Percentiles rank a stretch among this genome's conserved stretches.
Evolutionary conservation across 1,284 basidiomycete genomes (phyloP).

Genomic region (Ustilago loliicola): DNA sequence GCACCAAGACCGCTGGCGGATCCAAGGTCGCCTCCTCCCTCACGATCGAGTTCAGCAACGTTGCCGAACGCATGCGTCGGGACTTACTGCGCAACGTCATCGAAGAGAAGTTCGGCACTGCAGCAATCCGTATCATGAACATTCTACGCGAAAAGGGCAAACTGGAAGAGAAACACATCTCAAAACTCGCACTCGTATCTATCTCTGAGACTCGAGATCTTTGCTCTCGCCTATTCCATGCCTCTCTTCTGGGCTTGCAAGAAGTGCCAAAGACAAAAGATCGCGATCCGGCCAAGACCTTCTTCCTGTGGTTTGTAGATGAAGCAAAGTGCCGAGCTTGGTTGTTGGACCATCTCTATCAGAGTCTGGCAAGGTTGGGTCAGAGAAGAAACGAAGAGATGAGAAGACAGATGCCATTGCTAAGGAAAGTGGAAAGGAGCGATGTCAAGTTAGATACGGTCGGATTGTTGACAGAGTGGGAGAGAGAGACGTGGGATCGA

Average conservation of each 20-base stretch:
- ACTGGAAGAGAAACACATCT: conserved; percentile 94
- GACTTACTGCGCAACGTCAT: conserved; percentile 84
- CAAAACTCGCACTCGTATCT: conserved; percentile 91
- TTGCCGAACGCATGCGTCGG: conserved; percentile 80
- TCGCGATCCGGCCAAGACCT: conserved; percentile 64
- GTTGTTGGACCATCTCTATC: conserved; percentile 67
- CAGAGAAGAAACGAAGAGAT: conserved; percentile 62
- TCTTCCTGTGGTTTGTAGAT: conserved; percentile 70
- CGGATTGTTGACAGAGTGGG: conserved; percentile 57
- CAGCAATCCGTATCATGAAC: conserved; percentile 85
- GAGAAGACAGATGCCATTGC: conserved; percentile 46
- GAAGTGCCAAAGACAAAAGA: conserved; percentile 69
- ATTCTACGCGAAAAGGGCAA: conserved; percentile 90
- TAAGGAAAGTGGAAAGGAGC: conserved; percentile 63
- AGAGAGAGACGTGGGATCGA: conserved; percentile 48
- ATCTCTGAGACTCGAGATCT: conserved; percentile 87
- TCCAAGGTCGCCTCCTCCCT: conserved; percentile 69
- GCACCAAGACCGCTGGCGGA: conserved; percentile 56
- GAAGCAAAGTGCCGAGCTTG: conserved; percentile 61
- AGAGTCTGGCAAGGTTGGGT: conserved; percentile 54
- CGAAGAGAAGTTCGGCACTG: conserved; percentile 85
- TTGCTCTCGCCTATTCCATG: conserved; percentile 77
- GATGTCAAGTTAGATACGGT: conserved; percentile 63
- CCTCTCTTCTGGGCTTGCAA: conserved; percentile 64
- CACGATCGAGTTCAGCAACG: conserved; percentile 84